Percentiles rank a stretch among this genome's conserved stretches.
These are phyloP conservation scores for Prunus davidiana DNA, from an alignment of 306 rosid genomes.

Conservation along the genomic window DNA sequence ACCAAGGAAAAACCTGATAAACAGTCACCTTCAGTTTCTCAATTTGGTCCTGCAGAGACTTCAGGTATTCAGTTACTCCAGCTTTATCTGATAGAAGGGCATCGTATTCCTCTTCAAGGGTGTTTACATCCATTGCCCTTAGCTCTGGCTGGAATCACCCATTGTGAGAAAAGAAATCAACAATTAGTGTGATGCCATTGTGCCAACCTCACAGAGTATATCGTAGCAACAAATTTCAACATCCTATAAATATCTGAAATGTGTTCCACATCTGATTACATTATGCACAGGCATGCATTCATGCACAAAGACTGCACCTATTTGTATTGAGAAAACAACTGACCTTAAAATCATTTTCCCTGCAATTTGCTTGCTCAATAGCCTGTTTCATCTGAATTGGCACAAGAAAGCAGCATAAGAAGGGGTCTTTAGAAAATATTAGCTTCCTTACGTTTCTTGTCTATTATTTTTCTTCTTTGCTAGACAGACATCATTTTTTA, in stretches of 20 bases:
- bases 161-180: constrained; percentile 12
- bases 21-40: constrained; percentile 60
- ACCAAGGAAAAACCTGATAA: constrained; percentile 8
- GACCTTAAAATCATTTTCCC: constrained; percentile 61
- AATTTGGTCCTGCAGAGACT: constrained; percentile 61
- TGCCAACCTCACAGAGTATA: background rate
- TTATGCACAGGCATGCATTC: background rate
- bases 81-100: constrained; percentile 64
- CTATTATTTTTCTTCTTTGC: background rate
- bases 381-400: constrained; percentile 53
- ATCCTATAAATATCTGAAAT: background rate
- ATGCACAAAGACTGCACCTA: background rate
- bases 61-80: constrained; percentile 69
- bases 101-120: constrained; percentile 67
- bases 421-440: background rate
- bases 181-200: background rate
- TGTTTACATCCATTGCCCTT: constrained; percentile 47
- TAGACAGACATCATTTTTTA: background rate
- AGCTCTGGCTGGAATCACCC: constrained; percentile 60
- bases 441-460: background rate
- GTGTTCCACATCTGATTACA: background rate
- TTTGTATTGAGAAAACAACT: constrained; percentile 28
- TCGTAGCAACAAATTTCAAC: background rate
- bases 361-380: constrained; percentile 54
- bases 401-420: constrained; percentile 1